Conservation (phyloP, 2,329 filamentous ascomycete genomes). For the Nemania bipapillata region DNA sequence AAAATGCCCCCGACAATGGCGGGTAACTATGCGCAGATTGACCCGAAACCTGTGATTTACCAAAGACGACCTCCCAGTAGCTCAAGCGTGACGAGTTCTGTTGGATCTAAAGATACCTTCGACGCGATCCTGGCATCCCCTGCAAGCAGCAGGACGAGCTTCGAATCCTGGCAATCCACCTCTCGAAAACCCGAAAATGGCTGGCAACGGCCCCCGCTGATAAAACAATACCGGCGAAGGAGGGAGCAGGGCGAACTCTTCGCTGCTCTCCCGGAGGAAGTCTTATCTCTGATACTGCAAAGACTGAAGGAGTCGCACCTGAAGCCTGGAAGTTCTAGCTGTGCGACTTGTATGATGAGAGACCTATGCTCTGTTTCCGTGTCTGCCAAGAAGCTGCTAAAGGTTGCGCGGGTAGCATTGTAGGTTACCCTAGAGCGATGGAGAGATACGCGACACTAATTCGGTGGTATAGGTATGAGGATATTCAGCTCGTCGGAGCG, state of each 20-base stretch:
- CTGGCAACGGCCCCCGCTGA: constrained; percentile 51
- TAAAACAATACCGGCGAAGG: constrained; percentile 52
- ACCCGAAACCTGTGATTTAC: constrained; percentile 44
- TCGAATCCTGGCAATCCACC: constrained; percentile 55
- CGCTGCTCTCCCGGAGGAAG: constrained; percentile 66
- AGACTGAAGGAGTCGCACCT: constrained; percentile 66
- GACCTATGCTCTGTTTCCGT: constrained; percentile 65
- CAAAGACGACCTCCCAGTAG: constrained; percentile 46
- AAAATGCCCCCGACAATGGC: constrained; percentile 43
- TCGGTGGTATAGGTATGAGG: constrained; percentile 60
- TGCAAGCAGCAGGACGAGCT: constrained; percentile 54
- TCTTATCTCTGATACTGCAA: constrained; percentile 66
- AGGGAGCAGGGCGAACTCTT: constrained; percentile 64
- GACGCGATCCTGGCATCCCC: constrained; percentile 49
- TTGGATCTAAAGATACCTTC: constrained; percentile 47
- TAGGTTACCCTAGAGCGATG: constrained; percentile 51
- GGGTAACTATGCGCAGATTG: constrained; percentile 50
- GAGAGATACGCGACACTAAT: constrained; percentile 14
- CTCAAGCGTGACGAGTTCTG: constrained; percentile 46
- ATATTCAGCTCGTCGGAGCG: constrained; percentile 68
- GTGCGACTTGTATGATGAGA: constrained; percentile 73
- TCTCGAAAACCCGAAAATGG: constrained; percentile 47
- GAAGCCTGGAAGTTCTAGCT: constrained; percentile 60
- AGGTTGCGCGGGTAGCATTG: constrained; percentile 62
- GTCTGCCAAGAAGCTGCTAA: constrained; percentile 63